Percentiles rank a stretch among this genome's conserved stretches.
These are phyloP conservation scores for Exophiala alcalophila DNA, from an alignment of 2,329 filamentous ascomycete genomes.

Conservation along the genomic window DNA sequence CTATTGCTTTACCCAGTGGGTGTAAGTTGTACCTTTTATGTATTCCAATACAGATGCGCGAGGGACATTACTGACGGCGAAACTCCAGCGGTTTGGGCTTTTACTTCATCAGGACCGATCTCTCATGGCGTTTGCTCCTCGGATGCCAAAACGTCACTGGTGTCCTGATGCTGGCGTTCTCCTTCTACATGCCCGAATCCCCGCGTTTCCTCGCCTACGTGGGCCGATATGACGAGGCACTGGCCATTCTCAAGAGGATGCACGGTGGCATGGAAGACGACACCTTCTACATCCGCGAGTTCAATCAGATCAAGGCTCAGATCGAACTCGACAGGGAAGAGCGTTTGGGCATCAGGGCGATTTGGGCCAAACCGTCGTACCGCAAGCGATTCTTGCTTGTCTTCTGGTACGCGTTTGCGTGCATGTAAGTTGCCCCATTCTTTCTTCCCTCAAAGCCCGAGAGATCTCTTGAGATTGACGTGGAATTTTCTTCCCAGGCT, in stretches of 20 bases:
- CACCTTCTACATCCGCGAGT: conserved; percentile 10
- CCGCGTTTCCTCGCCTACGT: conserved; percentile 31
- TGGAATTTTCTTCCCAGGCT: conserved; percentile 1
- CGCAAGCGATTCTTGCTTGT: conserved; percentile 10
- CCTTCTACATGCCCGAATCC: conserved; percentile 31
- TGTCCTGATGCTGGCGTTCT: conserved; percentile 8
- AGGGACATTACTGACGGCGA: conserved; percentile 16
- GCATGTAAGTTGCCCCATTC: conserved; percentile 11
- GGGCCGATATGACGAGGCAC: conserved; percentile 25
- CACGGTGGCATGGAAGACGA: conserved; percentile 6
- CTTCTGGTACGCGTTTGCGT: conserved; percentile 10
- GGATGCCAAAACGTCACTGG: conserved; percentile 7
- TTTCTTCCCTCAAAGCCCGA: not conserved
- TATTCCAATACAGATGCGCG: not conserved
- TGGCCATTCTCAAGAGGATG: conserved; percentile 15
- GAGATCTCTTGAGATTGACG: not conserved
- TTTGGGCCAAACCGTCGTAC: conserved; percentile 9
- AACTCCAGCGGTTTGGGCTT: conserved; percentile 14
- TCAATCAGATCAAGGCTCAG: conserved; percentile 15
- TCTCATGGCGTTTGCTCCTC: conserved; percentile 12
- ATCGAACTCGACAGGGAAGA: conserved; percentile 14
- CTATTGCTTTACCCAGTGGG: no score
- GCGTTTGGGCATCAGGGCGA: conserved; percentile 10
- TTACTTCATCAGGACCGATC: conserved; percentile 3
- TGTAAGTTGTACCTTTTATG: not conserved